phyloP scores from a whole-genome alignment of 2,329 filamentous ascomycete genomes.

The Verticillium nubilum region DNA sequence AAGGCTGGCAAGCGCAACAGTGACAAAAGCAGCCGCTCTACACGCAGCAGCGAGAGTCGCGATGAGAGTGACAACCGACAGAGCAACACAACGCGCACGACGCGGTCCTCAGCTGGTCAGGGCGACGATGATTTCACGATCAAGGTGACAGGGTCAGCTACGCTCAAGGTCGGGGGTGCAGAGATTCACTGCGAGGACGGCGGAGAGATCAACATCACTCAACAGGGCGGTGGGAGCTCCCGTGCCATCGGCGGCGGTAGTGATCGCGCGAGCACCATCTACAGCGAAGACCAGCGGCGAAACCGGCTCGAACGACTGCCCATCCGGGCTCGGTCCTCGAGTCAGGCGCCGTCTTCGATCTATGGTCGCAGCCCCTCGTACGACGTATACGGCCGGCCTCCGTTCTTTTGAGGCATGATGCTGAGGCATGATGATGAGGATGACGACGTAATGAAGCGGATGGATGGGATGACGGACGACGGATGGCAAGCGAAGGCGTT shows the following conservation, averaged over 20 bases:
- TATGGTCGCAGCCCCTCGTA: constrained; percentile 15
- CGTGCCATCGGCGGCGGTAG: constrained; percentile 34
- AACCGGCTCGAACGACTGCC: constrained; percentile 38
- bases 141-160: constrained; percentile 50
- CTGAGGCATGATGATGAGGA: constrained; percentile 6
- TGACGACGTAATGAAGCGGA: not conserved
- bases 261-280: constrained; percentile 45
- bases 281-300: constrained; percentile 40
- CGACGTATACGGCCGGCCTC: constrained; percentile 13
- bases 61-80: constrained; percentile 60
- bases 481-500: not conserved
- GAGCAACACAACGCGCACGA: constrained; percentile 57
- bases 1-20: constrained; percentile 41
- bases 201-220: constrained; percentile 53
- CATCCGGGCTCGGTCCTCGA: constrained; percentile 39
- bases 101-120: constrained; percentile 39
- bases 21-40: constrained; percentile 49
- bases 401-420: constrained; percentile 7
- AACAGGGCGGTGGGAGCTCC: constrained; percentile 25
- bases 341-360: constrained; percentile 42
- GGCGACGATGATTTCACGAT: constrained; percentile 58
- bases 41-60: constrained; percentile 52
- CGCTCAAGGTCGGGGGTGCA: constrained; percentile 49
- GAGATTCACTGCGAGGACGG: constrained; percentile 55
- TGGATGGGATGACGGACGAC: not conserved